These are phyloP conservation scores for Trichoderma koningiopsis DNA, from an alignment of 2,329 filamentous ascomycete genomes.

Conservation along the genomic window DNA sequence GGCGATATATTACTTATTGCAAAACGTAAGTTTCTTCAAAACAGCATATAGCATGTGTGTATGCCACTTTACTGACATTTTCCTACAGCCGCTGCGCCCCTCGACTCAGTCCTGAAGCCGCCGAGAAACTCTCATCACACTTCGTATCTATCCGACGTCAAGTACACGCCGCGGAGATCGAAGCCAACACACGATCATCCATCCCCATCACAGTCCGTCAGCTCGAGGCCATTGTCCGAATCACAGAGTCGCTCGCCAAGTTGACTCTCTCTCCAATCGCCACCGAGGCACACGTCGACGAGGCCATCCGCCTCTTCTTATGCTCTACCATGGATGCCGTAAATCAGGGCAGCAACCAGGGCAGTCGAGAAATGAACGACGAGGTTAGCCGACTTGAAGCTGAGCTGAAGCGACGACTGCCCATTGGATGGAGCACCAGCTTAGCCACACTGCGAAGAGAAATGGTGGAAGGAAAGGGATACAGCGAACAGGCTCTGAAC, in stretches of 20 bases:
- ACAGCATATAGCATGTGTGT: not conserved
- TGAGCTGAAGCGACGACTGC: constrained; percentile 81
- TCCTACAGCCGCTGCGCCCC: constrained; percentile 78
- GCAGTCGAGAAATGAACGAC: constrained; percentile 86
- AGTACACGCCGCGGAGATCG: constrained; percentile 86
- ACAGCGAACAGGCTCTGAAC: constrained; percentile 83
- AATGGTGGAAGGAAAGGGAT: constrained; percentile 89
- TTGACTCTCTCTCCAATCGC: constrained; percentile 83
- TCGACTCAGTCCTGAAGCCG: constrained; percentile 83
- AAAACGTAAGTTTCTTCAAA: constrained; percentile 67
- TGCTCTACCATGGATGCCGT: constrained; percentile 98
- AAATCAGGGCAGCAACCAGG: constrained; percentile 81
- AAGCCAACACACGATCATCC: constrained; percentile 85
- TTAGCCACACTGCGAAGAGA: constrained; percentile 83
- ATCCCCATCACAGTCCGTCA: constrained; percentile 98
- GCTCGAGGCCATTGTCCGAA: constrained; percentile 94
- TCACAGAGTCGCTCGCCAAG: constrained; percentile 94
- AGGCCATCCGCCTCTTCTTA: constrained; percentile 94
- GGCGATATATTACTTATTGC: constrained; percentile 95
- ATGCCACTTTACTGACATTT: not conserved
- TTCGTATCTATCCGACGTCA: constrained; percentile 96
- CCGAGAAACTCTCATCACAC: constrained; percentile 94
- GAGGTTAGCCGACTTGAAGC: constrained; percentile 86
- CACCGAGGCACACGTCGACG: constrained; percentile 89
- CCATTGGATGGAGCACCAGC: constrained; percentile 94